These are phyloP conservation scores for Cichorium intybus DNA, from an alignment of 140 eudicot species.

Conservation along the genomic window DNA sequence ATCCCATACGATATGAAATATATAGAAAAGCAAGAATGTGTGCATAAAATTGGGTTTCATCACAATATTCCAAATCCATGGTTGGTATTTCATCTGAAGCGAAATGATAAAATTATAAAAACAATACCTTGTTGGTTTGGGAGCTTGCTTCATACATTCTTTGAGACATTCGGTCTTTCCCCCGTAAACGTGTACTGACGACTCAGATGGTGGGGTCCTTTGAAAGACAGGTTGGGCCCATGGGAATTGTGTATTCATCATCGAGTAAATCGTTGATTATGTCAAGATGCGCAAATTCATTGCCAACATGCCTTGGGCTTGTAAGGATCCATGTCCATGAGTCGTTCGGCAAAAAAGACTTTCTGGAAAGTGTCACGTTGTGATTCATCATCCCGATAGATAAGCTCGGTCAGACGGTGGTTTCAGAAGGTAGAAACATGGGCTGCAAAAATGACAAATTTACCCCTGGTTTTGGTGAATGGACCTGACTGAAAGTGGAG, in stretches of 20 bases:
- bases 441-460: constrained; percentile 45
- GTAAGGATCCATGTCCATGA: constrained; percentile 33
- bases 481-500: constrained; percentile 37
- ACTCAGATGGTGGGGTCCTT: constrained; percentile 53
- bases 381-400: constrained; percentile 62
- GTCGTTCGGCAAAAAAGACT: constrained; percentile 50
- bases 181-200: constrained; percentile 61
- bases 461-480: constrained; percentile 40
- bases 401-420: constrained; percentile 47
- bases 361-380: constrained; percentile 40
- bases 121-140: too few species aligned
- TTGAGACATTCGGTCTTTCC: too few species aligned
- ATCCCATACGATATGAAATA: too few species aligned
- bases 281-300: constrained; percentile 93
- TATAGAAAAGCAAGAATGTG: too few species aligned
- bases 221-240: constrained; percentile 35
- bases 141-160: too few species aligned
- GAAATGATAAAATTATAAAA: too few species aligned
- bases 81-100: too few species aligned
- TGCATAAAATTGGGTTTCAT: too few species aligned
- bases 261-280: constrained; percentile 89
- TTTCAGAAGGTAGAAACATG: constrained; percentile 33
- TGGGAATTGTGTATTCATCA: constrained; percentile 62
- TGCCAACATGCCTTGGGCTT: constrained; percentile 45
- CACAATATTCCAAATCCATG: too few species aligned